Evolutionary conservation across 306 rosid species (phyloP), one percentile per base, ranked within the genome.

Genomic region (Gastrolobium villosum): DNA sequence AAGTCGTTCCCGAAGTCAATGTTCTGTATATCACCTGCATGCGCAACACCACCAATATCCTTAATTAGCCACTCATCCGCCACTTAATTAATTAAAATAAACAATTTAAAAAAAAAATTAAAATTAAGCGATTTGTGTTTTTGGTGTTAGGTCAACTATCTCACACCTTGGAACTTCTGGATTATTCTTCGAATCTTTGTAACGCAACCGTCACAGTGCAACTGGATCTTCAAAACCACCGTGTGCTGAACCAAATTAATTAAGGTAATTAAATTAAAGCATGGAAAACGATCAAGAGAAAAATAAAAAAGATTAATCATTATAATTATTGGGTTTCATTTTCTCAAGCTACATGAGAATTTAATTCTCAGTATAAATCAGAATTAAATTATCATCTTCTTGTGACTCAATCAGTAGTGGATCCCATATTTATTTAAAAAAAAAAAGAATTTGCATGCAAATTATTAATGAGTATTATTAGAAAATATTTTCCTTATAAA

Each of bases 191-290:
- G 78, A 52, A 95, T 91, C 76, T 95, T 93, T 4, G 82, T 66
- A 6, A 87, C 84, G 89, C 99, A 95, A n/a, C 97, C 99, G 2
- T 91, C 99, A 15, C 99, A 95, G 86, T 95, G 99, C 66, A 95
- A 79, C 65, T 56, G 84, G 66, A 91, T 93, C 86, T 90, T 95
- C 81, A 91, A 46, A 54, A 86, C 92, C 67, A 87, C 96, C 53
- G 96, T 87, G 55, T 83, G 86, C 99, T 95, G 99, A 13, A 59
- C 20, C 73, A 50, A 83, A 80, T 20, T 20, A 20, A 57, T 83
- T 65, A 66, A 70, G 54, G 41, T 39, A 40, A 46, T 6, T 5
- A 44, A 60, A 41, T 73, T 41, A 2, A 36, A 14, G 2, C 7
- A 30, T 3, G 14, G 26, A 20, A 20, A 1, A 20, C 1, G 26